Evolutionary conservation across 108 stramenopile genomes (phyloP).

Genomic region (Hondaea fermentalgiana): DNA sequence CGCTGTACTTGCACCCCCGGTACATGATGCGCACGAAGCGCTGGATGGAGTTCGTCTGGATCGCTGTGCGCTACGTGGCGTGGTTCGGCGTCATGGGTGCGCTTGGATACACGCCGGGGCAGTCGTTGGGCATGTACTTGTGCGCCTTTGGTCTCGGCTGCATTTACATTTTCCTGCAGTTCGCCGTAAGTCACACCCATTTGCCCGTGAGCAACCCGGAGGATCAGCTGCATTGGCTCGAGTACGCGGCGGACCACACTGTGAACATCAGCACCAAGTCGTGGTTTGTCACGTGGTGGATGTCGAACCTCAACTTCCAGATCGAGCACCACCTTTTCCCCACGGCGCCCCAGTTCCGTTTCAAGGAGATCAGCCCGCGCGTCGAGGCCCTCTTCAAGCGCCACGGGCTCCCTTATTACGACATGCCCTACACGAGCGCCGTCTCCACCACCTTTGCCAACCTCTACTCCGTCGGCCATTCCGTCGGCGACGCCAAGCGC

Average conservation of each 20-base stretch:
- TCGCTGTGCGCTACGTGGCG: conserved; percentile 5
- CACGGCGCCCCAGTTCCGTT: conserved; percentile 84
- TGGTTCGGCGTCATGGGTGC: neutral
- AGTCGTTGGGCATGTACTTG: neutral
- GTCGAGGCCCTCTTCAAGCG: conserved; percentile 92
- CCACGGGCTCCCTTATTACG: conserved; percentile 75
- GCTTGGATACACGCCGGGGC: neutral
- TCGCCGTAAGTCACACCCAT: conserved; percentile 31
- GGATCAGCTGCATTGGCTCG: conserved; percentile 27
- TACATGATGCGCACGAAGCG: conserved; percentile 17
- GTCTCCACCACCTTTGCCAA: conserved; percentile 16
- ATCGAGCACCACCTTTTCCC: conserved; percentile 99
- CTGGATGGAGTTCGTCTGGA: neutral
- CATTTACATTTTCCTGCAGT: conserved; percentile 31
- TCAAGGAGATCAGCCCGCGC: conserved; percentile 70
- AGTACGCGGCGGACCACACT: conserved; percentile 30
- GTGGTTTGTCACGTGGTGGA: conserved; percentile 93
- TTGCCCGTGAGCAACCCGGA: conserved; percentile 22
- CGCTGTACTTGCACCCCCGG: conserved; percentile 27
- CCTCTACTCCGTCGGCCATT: conserved; percentile 23
- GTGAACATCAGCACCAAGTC: conserved; percentile 57
- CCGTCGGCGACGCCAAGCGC: no score
- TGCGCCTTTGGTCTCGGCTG: neutral
- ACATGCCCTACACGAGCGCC: neutral
- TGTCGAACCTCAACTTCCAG: conserved; percentile 95